Conservation (phyloP, 2,329 filamentous ascomycete species). For the Claviceps spartinae region DNA sequence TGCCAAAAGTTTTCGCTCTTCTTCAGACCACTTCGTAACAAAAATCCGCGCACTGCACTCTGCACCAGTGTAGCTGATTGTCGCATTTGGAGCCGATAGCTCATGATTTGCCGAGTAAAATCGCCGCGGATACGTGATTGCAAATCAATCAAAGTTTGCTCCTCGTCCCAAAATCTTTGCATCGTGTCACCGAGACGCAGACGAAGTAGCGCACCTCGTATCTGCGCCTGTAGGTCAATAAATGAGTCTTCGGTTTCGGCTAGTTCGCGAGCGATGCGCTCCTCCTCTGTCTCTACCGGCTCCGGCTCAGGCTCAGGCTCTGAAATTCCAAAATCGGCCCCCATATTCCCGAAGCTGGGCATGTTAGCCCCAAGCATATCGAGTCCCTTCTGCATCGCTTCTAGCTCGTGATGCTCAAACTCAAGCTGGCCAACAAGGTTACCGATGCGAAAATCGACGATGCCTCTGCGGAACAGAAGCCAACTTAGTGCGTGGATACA, state of each 20-base stretch:
- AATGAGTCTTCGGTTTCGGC: constrained; percentile 60
- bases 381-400: constrained; percentile 91
- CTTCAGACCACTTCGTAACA: constrained; percentile 51
- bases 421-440: constrained; percentile 93
- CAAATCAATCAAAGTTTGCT: constrained; percentile 64
- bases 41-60: constrained; percentile 60
- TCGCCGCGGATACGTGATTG: constrained; percentile 82
- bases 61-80: constrained; percentile 70
- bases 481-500: constrained; percentile 96
- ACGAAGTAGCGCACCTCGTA: constrained; percentile 66
- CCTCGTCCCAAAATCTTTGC: constrained; percentile 80
- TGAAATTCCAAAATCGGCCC: constrained; percentile 75
- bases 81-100: constrained; percentile 73
- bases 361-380: constrained; percentile 91
- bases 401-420: constrained; percentile 94
- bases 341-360: constrained; percentile 97
- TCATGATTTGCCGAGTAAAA: constrained; percentile 69
- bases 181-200: constrained; percentile 68
- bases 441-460: constrained; percentile 89
- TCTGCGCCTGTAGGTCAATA: constrained; percentile 72
- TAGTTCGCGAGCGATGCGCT: constrained; percentile 71
- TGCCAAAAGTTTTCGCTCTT: constrained; percentile 56
- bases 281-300: constrained; percentile 79
- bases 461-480: constrained; percentile 89
- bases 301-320: constrained; percentile 69